A percentile compares a stretch with the other conserved stretches of the same genome.
Conservation (phyloP, 1,139 yeast species). For the Komagataea norvegica region DNA sequence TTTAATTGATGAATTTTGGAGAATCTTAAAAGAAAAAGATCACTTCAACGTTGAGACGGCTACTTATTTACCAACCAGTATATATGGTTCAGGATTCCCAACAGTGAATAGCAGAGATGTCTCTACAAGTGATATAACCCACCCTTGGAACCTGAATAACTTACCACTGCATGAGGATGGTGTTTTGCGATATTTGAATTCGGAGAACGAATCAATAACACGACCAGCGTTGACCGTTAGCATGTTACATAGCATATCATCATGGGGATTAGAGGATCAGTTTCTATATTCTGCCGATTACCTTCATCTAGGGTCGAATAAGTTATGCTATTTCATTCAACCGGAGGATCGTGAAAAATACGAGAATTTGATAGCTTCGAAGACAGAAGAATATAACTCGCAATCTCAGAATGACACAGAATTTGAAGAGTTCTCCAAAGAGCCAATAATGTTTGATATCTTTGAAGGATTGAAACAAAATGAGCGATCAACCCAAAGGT, state of each 20-base stretch:
- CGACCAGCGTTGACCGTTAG: slow-evolving; percentile 52
- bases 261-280: slow-evolving; percentile 78
- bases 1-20: slow-evolving; percentile 35
- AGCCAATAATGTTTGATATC: slow-evolving; percentile 23
- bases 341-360: slow-evolving; percentile 61
- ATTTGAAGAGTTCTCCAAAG: slow-evolving; percentile 18
- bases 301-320: slow-evolving; percentile 65
- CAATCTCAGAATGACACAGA: slow-evolving; percentile 13
- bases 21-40: slow-evolving; percentile 34
- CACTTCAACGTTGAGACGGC: slow-evolving; percentile 48
- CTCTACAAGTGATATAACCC: slow-evolving; percentile 31
- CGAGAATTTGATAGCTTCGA: slow-evolving; percentile 42
- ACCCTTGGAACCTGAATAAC: slow-evolving; percentile 72
- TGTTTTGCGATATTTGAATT: slow-evolving; percentile 38
- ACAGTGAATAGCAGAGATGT: slow-evolving; percentile 14
- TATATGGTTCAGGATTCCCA: slow-evolving; percentile 49
- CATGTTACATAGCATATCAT: slow-evolving; percentile 64
- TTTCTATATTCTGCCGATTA: slow-evolving; percentile 62
- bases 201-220: slow-evolving; percentile 40
- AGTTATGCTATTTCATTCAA: slow-evolving; percentile 78
- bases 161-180: slow-evolving; percentile 56
- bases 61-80: slow-evolving; percentile 38
- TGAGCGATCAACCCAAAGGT: slow-evolving; percentile 16
- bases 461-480: slow-evolving; percentile 17
- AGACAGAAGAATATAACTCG: slow-evolving; percentile 16